Conservation (phyloP, 2,329 filamentous ascomycete genomes). For the Microascus cirrosus region DNA sequence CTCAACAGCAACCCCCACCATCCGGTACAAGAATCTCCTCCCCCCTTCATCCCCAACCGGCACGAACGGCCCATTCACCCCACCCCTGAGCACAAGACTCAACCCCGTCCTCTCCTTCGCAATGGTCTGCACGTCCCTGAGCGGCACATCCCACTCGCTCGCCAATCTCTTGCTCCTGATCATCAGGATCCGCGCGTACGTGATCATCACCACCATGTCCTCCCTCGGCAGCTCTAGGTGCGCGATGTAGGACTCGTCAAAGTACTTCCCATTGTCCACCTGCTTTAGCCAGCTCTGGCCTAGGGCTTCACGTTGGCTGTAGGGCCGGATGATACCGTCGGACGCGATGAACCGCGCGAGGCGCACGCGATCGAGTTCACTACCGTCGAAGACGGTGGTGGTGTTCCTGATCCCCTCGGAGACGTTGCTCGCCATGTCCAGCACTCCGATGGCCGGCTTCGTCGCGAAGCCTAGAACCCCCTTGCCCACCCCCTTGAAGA, state of each 20-base stretch:
- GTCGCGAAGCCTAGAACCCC: conserved; percentile 89
- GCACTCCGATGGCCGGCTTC: conserved; percentile 91
- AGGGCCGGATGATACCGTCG: conserved; percentile 89
- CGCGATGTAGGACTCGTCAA: conserved; percentile 94
- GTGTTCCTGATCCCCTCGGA: conserved; percentile 97
- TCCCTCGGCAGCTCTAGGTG: conserved; percentile 85
- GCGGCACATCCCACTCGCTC: conserved; percentile 89
- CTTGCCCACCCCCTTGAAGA: conserved; percentile 96
- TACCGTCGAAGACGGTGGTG: conserved; percentile 92
- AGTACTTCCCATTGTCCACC: conserved; percentile 92
- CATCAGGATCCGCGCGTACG: conserved; percentile 77
- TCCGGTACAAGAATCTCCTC: conserved; percentile 50
- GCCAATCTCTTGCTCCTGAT: conserved; percentile 76
- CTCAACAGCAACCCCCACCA: conserved; percentile 54
- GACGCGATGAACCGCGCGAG: conserved; percentile 82
- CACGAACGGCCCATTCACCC: conserved; percentile 88
- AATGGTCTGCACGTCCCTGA: conserved; percentile 95
- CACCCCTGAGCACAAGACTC: conserved; percentile 77
- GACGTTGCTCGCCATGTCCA: conserved; percentile 93
- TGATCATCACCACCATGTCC: conserved; percentile 84
- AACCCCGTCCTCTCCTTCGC: conserved; percentile 93
- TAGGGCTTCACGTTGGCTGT: conserved; percentile 86
- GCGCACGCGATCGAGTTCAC: conserved; percentile 90
- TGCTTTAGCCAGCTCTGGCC: conserved; percentile 99
- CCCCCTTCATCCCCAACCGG: conserved; percentile 82